These are phyloP conservation scores for Cladosporium halotolerans DNA, from an alignment of 2,329 filamentous ascomycete genomes.

Conservation along the genomic window DNA sequence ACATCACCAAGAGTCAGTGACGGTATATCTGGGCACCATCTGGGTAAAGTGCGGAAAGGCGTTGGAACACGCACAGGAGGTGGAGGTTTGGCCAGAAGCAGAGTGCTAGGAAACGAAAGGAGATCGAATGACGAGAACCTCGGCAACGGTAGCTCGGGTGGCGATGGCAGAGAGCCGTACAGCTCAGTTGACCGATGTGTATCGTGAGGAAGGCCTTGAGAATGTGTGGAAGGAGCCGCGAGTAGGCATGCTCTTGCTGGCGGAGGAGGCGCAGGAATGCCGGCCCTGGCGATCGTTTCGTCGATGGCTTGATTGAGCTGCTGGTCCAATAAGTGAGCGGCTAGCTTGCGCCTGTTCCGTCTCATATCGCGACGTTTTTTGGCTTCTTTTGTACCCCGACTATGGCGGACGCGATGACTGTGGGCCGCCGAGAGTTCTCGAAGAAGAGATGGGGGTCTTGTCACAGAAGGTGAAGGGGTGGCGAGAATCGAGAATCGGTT, in stretches of 20 bases:
- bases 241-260: slow-evolving; percentile 6
- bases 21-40: slow-evolving; percentile 25
- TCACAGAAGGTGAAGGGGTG: slow-evolving; percentile 7
- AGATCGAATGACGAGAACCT: slow-evolving; percentile 19
- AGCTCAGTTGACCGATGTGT: too few relatives aligned
- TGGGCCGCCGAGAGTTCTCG: slow-evolving; percentile 14
- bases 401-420: slow-evolving; percentile 22
- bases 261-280: slow-evolving; percentile 12
- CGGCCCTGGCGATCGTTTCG: slow-evolving; percentile 18
- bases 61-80: slow-evolving; percentile 9
- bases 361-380: slow-evolving; percentile 28
- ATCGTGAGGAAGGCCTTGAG: too few relatives aligned
- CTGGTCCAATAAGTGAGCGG: slow-evolving; percentile 25
- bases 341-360: slow-evolving; percentile 20
- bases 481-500: slow-evolving; percentile 26
- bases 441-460: neutral
- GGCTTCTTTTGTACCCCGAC: slow-evolving; percentile 25
- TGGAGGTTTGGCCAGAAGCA: neutral
- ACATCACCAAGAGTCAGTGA: slow-evolving; percentile 18
- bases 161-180: neutral
- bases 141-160: slow-evolving; percentile 21
- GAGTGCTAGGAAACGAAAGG: slow-evolving; percentile 12
- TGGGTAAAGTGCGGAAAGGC: slow-evolving; percentile 15
- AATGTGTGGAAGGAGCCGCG: neutral
- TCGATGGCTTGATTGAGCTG: slow-evolving; percentile 26